phyloP scores from a whole-genome alignment of 345 rosid species.

The Bruguiera gymnorhiza region DNA sequence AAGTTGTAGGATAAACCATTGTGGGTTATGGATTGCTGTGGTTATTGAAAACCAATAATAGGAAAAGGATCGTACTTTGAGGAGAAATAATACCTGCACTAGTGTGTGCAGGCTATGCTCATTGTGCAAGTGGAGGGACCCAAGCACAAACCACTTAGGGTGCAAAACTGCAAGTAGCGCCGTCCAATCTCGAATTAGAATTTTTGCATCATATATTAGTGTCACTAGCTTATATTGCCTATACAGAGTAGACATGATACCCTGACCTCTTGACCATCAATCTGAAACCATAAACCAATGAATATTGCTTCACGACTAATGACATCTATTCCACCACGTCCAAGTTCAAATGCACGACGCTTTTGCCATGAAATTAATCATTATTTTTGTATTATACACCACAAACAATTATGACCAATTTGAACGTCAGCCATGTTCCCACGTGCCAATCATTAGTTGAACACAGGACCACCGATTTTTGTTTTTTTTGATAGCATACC shows the following conservation, averaged over 20 bases:
- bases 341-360: constrained; percentile 4
- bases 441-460: constrained; percentile 23
- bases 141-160: constrained; percentile 53
- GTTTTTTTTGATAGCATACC: not conserved
- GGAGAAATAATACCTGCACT: constrained; percentile 51
- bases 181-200: constrained; percentile 30
- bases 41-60: constrained; percentile 15
- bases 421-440: constrained; percentile 18
- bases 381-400: constrained; percentile 8
- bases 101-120: constrained; percentile 51
- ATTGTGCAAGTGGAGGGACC: constrained; percentile 56
- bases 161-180: constrained; percentile 51
- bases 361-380: constrained; percentile 48
- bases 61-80: constrained; percentile 22
- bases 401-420: constrained; percentile 19
- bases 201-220: constrained; percentile 19
- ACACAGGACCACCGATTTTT: not conserved
- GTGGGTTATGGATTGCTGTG: constrained; percentile 8
- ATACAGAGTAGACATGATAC: constrained; percentile 15
- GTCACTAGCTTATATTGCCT: constrained; percentile 7
- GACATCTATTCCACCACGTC: constrained; percentile 21
- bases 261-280: constrained; percentile 17
- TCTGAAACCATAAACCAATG: constrained; percentile 16
- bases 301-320: constrained; percentile 17
- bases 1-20: constrained; percentile 8